Evolutionary conservation across 495 filamentous ascomycete species (phyloP).

Genomic region (Cercophora sp.): DNA sequence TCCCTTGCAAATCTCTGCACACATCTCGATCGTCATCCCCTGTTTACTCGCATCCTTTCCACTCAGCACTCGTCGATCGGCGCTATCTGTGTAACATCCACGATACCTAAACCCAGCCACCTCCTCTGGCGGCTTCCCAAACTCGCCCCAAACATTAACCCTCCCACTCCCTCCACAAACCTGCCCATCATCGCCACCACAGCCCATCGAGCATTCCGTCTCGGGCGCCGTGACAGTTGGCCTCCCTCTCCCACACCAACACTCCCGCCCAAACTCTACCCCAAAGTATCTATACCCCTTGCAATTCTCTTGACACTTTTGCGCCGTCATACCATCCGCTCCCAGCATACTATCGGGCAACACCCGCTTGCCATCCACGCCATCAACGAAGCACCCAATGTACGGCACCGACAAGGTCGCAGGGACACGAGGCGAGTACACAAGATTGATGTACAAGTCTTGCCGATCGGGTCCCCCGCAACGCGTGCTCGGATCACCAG

Average conservation of each 20-base stretch:
- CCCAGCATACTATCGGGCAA: background rate
- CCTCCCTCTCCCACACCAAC: background rate
- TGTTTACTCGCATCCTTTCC: conserved; percentile 7
- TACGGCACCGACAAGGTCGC: background rate
- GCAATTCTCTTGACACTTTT: background rate
- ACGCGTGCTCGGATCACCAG: background rate
- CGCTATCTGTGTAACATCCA: conserved; percentile 11
- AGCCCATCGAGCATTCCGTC: background rate
- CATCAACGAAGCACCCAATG: background rate
- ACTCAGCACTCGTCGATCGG: conserved; percentile 6
- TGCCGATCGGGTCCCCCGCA: background rate
- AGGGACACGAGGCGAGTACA: background rate
- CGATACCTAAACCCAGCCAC: background rate
- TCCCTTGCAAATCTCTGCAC: conserved; percentile 25
- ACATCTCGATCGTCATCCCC: conserved; percentile 30
- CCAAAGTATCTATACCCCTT: background rate
- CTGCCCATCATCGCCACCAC: background rate
- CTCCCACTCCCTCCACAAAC: background rate
- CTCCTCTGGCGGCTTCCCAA: background rate
- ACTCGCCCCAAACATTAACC: background rate
- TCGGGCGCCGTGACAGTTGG: background rate
- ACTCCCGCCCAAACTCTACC: background rate
- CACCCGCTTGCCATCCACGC: background rate
- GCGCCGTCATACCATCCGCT: background rate
- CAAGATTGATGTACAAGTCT: background rate